These are phyloP conservation scores for Tuber aestivum DNA, from an alignment of 495 filamentous ascomycete genomes.

Conservation along the genomic window DNA sequence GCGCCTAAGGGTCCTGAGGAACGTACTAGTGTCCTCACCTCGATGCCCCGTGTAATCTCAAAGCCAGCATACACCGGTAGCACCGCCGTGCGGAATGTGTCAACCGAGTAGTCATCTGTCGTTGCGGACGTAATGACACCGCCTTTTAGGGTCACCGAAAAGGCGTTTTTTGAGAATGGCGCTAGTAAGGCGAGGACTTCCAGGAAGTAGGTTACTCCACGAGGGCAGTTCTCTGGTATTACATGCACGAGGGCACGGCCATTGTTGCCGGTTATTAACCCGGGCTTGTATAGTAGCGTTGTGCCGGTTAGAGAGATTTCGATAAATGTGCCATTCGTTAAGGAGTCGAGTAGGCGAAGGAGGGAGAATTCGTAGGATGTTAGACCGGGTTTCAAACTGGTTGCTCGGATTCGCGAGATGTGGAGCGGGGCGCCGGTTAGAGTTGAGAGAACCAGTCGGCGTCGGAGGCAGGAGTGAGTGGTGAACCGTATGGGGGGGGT, in stretches of 20 bases:
- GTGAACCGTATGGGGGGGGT: conserved; percentile 63
- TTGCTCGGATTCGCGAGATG: conserved; percentile 85
- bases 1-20: conserved; percentile 87
- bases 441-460: conserved; percentile 82
- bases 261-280: conserved; percentile 68
- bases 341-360: conserved; percentile 82
- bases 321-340: conserved; percentile 92
- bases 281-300: conserved; percentile 80
- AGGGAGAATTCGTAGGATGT: conserved; percentile 90
- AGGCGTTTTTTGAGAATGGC: conserved; percentile 80
- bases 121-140: conserved; percentile 92
- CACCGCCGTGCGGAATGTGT: conserved; percentile 88
- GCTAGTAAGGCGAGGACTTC: conserved; percentile 83
- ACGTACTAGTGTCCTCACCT: conserved; percentile 72
- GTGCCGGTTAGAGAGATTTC: conserved; percentile 95
- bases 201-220: conserved; percentile 89
- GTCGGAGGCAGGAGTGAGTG: conserved; percentile 70
- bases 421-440: conserved; percentile 83
- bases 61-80: conserved; percentile 85
- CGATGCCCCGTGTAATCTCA: conserved; percentile 76
- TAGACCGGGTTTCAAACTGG: conserved; percentile 80
- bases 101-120: conserved; percentile 71
- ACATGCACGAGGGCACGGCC: conserved; percentile 72
- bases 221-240: conserved; percentile 63
- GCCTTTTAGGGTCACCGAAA: conserved; percentile 83